These are phyloP conservation scores for Nigrograna mackinnonii DNA, from an alignment of 2,329 filamentous ascomycete species.

Conservation along the genomic window DNA sequence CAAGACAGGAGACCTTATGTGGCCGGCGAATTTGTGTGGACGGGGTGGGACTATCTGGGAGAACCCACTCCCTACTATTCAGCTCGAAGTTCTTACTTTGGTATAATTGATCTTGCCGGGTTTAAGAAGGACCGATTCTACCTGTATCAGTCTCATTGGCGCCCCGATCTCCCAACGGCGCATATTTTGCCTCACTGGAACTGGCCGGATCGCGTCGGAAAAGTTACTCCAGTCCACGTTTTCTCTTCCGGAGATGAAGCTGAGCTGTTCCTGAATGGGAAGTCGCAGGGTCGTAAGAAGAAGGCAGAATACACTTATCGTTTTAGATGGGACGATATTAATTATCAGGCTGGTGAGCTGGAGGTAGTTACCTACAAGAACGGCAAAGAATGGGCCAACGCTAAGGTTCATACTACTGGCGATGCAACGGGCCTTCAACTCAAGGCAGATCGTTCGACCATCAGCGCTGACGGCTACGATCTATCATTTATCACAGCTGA, in stretches of 20 bases:
- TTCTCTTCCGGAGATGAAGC: conserved; percentile 58
- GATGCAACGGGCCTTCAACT: conserved; percentile 42
- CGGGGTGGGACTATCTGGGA: conserved; percentile 55
- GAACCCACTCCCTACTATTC: conserved; percentile 56
- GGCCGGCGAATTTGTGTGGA: conserved; percentile 60
- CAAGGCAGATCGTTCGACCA: conserved; percentile 44
- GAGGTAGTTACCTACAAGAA: conserved; percentile 53
- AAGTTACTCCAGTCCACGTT: conserved; percentile 58
- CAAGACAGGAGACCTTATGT: conserved; percentile 56
- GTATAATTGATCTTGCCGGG: conserved; percentile 61
- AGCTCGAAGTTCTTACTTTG: conserved; percentile 58
- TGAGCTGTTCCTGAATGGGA: conserved; percentile 58
- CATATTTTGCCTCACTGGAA: conserved; percentile 63
- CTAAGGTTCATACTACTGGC: conserved; percentile 48
- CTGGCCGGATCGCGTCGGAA: conserved; percentile 53
- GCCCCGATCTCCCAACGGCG: conserved; percentile 50
- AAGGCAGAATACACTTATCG: conserved; percentile 47
- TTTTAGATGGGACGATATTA: conserved; percentile 58
- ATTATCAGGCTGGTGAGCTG: conserved; percentile 53
- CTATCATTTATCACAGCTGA: conserved; percentile 52
- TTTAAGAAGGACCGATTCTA: conserved; percentile 61
- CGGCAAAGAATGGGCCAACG: conserved; percentile 51
- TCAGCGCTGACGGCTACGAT: conserved; percentile 49
- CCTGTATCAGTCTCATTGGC: conserved; percentile 60
- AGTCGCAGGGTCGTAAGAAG: conserved; percentile 47